These are phyloP conservation scores for Astrocystis sublimbata DNA, from an alignment of 495 filamentous ascomycete species.

Conservation along the genomic window DNA sequence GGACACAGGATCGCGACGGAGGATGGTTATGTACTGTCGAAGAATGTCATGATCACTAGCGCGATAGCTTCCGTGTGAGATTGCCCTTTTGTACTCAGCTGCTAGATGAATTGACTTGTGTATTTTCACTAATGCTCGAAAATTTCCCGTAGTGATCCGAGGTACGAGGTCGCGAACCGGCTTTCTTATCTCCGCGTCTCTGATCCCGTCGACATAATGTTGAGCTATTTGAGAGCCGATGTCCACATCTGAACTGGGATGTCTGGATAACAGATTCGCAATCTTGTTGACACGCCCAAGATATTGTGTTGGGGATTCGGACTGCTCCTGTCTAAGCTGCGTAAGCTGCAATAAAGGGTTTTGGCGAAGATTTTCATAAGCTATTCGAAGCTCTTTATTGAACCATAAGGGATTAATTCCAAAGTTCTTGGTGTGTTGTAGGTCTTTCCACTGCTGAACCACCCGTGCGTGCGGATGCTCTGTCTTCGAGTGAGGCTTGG, in stretches of 20 bases:
- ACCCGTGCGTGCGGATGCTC: conserved; percentile 37
- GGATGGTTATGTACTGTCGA: conserved; percentile 42
- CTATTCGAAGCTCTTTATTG: conserved; percentile 47
- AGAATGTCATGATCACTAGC: conserved; percentile 33
- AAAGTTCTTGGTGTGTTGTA: conserved; percentile 37
- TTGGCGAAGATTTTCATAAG: conserved; percentile 44
- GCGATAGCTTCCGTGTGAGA: conserved; percentile 42
- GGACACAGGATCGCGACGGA: conserved; percentile 31
- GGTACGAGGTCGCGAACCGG: conserved; percentile 38
- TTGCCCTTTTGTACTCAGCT: conserved; percentile 47
- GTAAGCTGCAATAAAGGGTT: conserved; percentile 49
- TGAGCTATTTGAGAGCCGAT: conserved; percentile 29
- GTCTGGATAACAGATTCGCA: conserved; percentile 34
- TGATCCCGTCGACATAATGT: conserved; percentile 51
- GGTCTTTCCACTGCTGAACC: conserved; percentile 42
- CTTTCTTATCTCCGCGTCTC: conserved; percentile 34
- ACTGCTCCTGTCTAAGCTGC: conserved; percentile 45
- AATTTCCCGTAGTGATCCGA: conserved; percentile 11
- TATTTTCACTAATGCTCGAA: conserved; percentile 38
- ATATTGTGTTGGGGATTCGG: conserved; percentile 49
- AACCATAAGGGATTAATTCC: conserved; percentile 43
- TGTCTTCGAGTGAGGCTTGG: conserved; percentile 32
- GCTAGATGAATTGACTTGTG: conserved; percentile 52
- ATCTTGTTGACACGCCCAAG: conserved; percentile 40
- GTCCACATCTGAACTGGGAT: conserved; percentile 17